Conservation (phyloP, 768 basidiomycete genomes). For the Mrakia frigida region DNA sequence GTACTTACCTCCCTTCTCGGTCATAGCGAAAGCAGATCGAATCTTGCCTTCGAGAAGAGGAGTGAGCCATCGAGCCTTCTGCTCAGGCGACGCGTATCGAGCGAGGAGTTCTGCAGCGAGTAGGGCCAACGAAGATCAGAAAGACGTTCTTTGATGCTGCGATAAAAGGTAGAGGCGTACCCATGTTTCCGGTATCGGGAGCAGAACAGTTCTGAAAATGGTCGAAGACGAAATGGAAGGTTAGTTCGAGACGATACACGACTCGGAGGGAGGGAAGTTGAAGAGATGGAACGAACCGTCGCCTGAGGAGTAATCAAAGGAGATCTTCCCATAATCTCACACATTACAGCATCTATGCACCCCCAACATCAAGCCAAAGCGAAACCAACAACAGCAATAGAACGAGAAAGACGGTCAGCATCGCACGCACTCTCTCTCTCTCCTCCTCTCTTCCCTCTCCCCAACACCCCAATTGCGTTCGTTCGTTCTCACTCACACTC, state of each 20-base stretch:
- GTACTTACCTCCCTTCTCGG: conserved; percentile 73
- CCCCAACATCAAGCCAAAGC: too few species aligned
- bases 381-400: too few species aligned
- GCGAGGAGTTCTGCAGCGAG: conserved; percentile 81
- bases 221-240: neutral
- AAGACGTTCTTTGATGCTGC: too few species aligned
- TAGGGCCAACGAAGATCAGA: neutral
- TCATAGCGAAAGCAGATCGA: conserved; percentile 88
- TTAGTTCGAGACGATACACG: neutral
- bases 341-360: conserved; percentile 86
- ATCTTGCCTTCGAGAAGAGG: conserved; percentile 89
- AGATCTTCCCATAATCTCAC: conserved; percentile 47
- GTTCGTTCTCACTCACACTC: conserved; percentile 56
- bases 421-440: conserved; percentile 15
- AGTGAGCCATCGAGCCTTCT: conserved; percentile 82
- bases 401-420: too few species aligned
- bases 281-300: neutral
- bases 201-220: conserved; percentile 16
- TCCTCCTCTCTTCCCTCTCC: neutral
- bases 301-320: conserved; percentile 19
- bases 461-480: neutral
- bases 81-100: conserved; percentile 81
- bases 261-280: too few species aligned
- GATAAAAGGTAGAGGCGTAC: neutral
- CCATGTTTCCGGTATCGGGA: conserved; percentile 24